Base-by-base conservation (phyloP, 2,329 filamentous ascomycete species). In the Tolypocladium album region DNA sequence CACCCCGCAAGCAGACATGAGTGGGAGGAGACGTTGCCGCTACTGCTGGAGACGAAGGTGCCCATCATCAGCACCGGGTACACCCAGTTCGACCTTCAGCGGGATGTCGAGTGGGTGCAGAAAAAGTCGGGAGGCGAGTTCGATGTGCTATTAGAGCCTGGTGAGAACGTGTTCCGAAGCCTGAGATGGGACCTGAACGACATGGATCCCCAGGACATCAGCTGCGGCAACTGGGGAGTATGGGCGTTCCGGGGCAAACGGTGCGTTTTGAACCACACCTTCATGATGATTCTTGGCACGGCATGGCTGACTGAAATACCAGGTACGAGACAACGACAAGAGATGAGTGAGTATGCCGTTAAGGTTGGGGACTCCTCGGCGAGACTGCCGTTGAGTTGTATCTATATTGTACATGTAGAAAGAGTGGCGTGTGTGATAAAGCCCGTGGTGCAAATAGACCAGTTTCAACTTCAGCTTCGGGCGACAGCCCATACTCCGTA, bases 231-330 rank as follows among this genome's bases (percentile, higher is more conserved):
- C 74, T 99, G 92, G 91, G 94, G 94, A 13, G 80, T 96, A 2
- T 99, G 95, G 91, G 92, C 88, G 17, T 99, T 99, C 79, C 85
- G 94, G 76, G 94, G 94, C 67, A 99, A 99, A 85, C 88, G 93
- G 85, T 97, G 83, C 67, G 84, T 60, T 34, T 43, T 53, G 17
- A 53, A 45, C 36, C 40, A 12, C 39, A n/a, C 34, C 36, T 47
- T 47, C 20, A 13, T 3, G 12, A 50, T 43, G 57, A 57, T 61
- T 59, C 62, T 55, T 36, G 7, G 42, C 38, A 9, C 13, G n/a
- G 38, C 1, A n/a, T 43, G 61, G 61, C 75, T 79, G 68, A 80
- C 70, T 31, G 55, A 45, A 12, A 42, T 59, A 60, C 36, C 63
- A 84, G 82, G 69, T 84, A 90, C 65, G 87, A 90, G 75, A 81